Conservation (phyloP, 257 asterid genomes). For the Solanum chmielewskii region DNA sequence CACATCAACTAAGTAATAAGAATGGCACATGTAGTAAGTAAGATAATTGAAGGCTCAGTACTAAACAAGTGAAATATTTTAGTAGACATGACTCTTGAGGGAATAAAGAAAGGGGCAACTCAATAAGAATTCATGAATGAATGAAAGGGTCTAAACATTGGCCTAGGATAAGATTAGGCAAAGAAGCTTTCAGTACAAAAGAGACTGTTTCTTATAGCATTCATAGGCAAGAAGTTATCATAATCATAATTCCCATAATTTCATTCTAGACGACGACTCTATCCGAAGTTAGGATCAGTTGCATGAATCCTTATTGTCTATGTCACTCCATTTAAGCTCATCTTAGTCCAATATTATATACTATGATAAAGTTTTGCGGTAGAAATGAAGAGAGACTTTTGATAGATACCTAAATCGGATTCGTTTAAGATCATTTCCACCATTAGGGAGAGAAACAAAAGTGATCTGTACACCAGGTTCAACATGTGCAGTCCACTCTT, state of each 20-base stretch:
- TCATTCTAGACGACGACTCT: neutral
- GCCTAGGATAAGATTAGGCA: neutral
- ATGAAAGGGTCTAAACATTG: neutral
- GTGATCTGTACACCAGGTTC: conserved; percentile 93
- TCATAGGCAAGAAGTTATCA: neutral
- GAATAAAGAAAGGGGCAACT: neutral
- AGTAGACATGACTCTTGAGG: neutral
- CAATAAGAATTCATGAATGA: neutral
- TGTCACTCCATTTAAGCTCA: neutral
- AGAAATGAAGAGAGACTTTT: neutral
- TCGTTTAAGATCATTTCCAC: conserved; percentile 81
- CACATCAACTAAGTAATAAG: neutral
- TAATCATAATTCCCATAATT: neutral
- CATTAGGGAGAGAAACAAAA: conserved; percentile 66
- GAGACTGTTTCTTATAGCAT: neutral
- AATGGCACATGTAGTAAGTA: neutral
- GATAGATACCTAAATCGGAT: conserved; percentile 67
- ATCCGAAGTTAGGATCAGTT: neutral
- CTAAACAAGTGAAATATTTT: neutral
- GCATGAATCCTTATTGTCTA: neutral
- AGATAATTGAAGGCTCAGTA: neutral
- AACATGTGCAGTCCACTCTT: conserved; percentile 86
- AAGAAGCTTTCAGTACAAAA: neutral
- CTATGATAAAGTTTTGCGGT: neutral
- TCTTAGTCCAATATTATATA: neutral